These are phyloP conservation scores for Neurospora sp. DNA, from an alignment of 495 filamentous ascomycete species.

Conservation along the genomic window DNA sequence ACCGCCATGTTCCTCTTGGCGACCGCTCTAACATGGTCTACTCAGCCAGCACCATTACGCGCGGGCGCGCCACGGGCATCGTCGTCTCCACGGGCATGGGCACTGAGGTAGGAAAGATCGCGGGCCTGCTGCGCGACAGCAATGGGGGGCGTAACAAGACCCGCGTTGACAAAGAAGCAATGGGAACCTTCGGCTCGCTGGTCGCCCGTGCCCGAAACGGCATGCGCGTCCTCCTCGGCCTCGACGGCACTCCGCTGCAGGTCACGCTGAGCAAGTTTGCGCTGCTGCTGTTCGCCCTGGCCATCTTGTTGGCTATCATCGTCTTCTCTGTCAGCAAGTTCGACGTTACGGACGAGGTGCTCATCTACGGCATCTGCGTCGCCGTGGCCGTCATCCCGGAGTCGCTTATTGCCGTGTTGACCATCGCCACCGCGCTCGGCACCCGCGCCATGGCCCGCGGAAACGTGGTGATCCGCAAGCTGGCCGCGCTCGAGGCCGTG, in stretches of 20 bases:
- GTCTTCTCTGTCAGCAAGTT: slow-evolving; percentile 71
- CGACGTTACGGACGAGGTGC: slow-evolving; percentile 57
- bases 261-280: slow-evolving; percentile 67
- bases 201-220: slow-evolving; percentile 7
- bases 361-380: slow-evolving; percentile 70
- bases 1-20: slow-evolving; percentile 44
- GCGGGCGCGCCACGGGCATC: slow-evolving; percentile 55
- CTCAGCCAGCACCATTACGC: slow-evolving; percentile 54
- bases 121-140: slow-evolving; percentile 44
- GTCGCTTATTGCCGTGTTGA: slow-evolving; percentile 58
- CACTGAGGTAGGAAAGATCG: slow-evolving; percentile 77
- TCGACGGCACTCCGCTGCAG: slow-evolving; percentile 70
- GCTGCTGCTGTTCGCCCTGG: slow-evolving; percentile 61
- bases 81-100: slow-evolving; percentile 63
- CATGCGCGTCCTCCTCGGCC: slow-evolving; percentile 39
- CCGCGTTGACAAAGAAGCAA: slow-evolving; percentile 25
- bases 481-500: slow-evolving; percentile 73
- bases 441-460: slow-evolving; percentile 66
- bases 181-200: slow-evolving; percentile 11
- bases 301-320: slow-evolving; percentile 64
- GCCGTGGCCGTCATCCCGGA: slow-evolving; percentile 65
- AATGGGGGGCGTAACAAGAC: slow-evolving; percentile 35
- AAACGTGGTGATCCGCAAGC: slow-evolving; percentile 62
- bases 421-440: slow-evolving; percentile 66
- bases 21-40: slow-evolving; percentile 63